Conservation (phyloP, 345 rosid genomes). For the Lepidium aucheri region DNA sequence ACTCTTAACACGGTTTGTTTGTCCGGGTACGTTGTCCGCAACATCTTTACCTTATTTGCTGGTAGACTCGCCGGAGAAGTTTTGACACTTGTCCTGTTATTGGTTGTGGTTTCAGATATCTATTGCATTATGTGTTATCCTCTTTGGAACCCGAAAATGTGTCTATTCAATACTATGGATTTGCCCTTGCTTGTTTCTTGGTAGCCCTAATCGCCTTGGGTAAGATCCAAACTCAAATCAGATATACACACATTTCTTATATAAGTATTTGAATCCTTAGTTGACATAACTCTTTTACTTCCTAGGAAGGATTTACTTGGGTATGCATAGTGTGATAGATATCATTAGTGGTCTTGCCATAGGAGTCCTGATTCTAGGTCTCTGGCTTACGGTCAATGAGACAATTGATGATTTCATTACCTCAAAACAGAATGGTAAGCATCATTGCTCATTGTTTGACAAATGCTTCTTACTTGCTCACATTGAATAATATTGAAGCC, state of each 20-base stretch:
- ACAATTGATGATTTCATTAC: conserved; percentile 56
- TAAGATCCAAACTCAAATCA: conserved; percentile 26
- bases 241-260: background rate
- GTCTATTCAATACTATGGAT: conserved; percentile 40
- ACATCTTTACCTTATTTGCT: background rate
- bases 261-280: background rate
- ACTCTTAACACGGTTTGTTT: conserved; percentile 90
- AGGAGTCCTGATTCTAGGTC: conserved; percentile 59
- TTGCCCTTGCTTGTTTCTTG: conserved; percentile 52
- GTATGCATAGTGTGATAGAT: conserved; percentile 94
- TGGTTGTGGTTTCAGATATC: conserved; percentile 45
- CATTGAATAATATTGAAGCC: background rate
- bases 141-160: conserved; percentile 26
- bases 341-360: conserved; percentile 62
- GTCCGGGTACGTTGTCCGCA: conserved; percentile 50
- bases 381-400: conserved; percentile 64
- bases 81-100: background rate
- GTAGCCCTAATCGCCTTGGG: conserved; percentile 68
- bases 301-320: conserved; percentile 94
- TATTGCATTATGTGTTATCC: conserved; percentile 55
- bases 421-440: conserved; percentile 74
- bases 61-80: too few relatives aligned
- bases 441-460: background rate
- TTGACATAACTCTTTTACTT: conserved; percentile 29
- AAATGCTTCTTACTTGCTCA: background rate